Conservation (phyloP, 345 rosid genomes). For the Citrus australasica region DNA sequence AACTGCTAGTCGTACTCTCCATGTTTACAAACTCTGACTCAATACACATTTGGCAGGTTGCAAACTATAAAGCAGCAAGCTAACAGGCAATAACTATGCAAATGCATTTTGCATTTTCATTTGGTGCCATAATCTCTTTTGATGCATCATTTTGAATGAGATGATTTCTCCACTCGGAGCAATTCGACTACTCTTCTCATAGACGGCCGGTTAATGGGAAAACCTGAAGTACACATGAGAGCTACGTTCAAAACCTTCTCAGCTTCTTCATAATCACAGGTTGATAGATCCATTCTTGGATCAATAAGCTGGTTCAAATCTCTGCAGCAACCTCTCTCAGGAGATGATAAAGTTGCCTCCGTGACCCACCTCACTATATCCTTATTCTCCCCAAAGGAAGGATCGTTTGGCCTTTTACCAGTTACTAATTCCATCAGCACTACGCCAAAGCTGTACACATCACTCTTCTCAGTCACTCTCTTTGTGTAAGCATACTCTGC, state of each 20-base stretch:
- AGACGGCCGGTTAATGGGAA: conserved; percentile 54
- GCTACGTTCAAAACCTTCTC: conserved; percentile 58
- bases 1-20: background rate
- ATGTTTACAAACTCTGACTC: background rate
- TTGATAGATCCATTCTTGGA: conserved; percentile 38
- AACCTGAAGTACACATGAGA: conserved; percentile 46
- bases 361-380: conserved; percentile 55
- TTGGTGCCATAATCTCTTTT: background rate
- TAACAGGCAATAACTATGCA: background rate
- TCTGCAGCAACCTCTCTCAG: background rate
- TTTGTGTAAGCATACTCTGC: conserved; percentile 62
- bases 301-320: conserved; percentile 39
- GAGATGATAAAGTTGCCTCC: conserved; percentile 29
- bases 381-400: conserved; percentile 49
- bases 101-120: background rate
- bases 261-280: conserved; percentile 38
- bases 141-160: conserved; percentile 7
- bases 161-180: conserved; percentile 40
- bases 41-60: background rate
- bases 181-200: conserved; percentile 73
- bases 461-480: conserved; percentile 55
- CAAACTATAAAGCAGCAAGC: background rate
- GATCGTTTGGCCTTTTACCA: conserved; percentile 61
- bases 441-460: conserved; percentile 72
- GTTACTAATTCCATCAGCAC: conserved; percentile 61